These are phyloP conservation scores for Fusarium nelsonii DNA, from an alignment of 2,329 filamentous ascomycete species.

Conservation along the genomic window DNA sequence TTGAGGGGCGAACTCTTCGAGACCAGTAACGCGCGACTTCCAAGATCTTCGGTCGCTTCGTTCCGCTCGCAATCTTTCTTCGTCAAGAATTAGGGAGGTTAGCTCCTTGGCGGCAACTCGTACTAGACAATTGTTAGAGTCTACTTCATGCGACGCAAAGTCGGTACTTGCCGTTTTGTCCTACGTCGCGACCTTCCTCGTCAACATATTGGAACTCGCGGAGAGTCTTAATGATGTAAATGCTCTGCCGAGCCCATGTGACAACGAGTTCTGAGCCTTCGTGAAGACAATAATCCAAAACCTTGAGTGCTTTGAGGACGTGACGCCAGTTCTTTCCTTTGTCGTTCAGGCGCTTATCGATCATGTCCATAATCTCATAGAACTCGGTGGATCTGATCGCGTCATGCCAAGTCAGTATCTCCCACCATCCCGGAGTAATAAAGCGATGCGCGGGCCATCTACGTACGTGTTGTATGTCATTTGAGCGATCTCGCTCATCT, in stretches of 20 bases:
- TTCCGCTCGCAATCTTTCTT: conserved; percentile 90
- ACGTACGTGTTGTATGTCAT: conserved; percentile 97
- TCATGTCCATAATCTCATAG: conserved; percentile 99
- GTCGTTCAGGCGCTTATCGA: conserved; percentile 98
- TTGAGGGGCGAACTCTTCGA: conserved; percentile 79
- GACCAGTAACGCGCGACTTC: conserved; percentile 95
- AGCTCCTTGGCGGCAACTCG: conserved; percentile 96
- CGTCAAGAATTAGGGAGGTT: conserved; percentile 90
- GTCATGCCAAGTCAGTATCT: conserved; percentile 38
- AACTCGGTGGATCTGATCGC: conserved; percentile 86
- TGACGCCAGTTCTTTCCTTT: conserved; percentile 99
- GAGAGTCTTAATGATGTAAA: conserved; percentile 98
- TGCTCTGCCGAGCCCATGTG: conserved; percentile 97
- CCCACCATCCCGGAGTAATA: neutral
- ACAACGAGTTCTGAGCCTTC: conserved; percentile 97
- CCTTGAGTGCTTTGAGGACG: conserved; percentile 96
- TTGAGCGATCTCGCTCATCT: conserved; percentile 98
- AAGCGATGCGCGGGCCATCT: conserved; percentile 1
- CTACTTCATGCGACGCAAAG: neutral
- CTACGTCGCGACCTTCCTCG: conserved; percentile 94
- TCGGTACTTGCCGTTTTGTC: conserved; percentile 83
- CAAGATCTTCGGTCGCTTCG: conserved; percentile 91
- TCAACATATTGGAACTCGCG: conserved; percentile 97
- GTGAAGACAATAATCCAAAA: conserved; percentile 96
- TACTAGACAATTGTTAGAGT: conserved; percentile 66